Evolutionary conservation across 345 rosid genomes (phyloP).

Genomic region (Gossypium ekmanianum): DNA sequence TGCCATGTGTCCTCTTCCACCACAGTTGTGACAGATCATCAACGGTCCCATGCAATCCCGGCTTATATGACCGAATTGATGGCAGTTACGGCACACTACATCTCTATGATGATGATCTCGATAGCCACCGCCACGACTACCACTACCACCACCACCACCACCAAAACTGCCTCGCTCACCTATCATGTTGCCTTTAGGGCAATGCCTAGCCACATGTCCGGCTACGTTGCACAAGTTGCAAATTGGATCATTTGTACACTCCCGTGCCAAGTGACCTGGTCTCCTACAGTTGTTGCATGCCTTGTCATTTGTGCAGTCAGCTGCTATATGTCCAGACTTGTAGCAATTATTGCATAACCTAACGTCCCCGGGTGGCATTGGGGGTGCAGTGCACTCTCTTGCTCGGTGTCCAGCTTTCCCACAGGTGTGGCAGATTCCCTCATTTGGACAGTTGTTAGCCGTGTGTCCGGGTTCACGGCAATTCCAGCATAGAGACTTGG

Average conservation of each 20-base stretch:
- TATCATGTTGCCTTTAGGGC: conserved; percentile 55
- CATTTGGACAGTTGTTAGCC: conserved; percentile 79
- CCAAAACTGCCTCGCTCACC: conserved; percentile 45
- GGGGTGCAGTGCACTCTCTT: conserved; percentile 72
- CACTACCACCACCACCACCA: conserved; percentile 24
- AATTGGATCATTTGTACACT: conserved; percentile 73
- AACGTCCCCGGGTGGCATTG: conserved; percentile 67
- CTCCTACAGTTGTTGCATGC: conserved; percentile 97
- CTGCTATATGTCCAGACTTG: conserved; percentile 85
- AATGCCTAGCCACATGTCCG: conserved; percentile 80
- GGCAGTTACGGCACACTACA: conserved; percentile 66
- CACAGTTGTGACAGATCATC: conserved; percentile 88
- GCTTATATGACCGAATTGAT: conserved; percentile 81
- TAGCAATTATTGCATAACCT: conserved; percentile 95
- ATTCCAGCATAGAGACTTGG: conserved; percentile 89
- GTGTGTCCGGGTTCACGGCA: conserved; percentile 93
- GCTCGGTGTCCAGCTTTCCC: conserved; percentile 94
- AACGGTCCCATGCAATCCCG: conserved; percentile 69
- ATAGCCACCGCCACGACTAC: conserved; percentile 24
- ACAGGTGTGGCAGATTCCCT: conserved; percentile 95
- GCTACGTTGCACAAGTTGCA: conserved; percentile 77
- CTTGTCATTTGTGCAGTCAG: conserved; percentile 88
- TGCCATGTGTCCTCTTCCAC: conserved; percentile 90
- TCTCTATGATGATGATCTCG: conserved; percentile 60
- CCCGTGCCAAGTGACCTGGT: conserved; percentile 90